Evolutionary conservation across 106 monocot genomes (phyloP).

Genomic region (Acorus calamus): DNA sequence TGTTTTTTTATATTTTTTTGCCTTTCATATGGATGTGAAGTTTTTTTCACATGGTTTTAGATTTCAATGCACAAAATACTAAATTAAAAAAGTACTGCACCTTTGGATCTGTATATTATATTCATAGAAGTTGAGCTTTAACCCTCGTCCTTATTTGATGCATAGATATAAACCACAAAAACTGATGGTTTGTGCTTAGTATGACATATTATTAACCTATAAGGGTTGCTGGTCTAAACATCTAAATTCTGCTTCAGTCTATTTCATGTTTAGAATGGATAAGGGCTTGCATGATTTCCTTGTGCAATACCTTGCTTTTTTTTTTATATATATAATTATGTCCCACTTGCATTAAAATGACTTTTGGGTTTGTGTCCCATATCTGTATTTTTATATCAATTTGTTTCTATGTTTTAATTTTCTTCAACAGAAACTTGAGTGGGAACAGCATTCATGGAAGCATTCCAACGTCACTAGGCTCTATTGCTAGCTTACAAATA

Average conservation of each 20-base stretch:
- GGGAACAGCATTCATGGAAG: constrained; percentile 69
- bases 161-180: background rate
- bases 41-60: too few relatives aligned
- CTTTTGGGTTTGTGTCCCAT: too few relatives aligned
- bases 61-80: too few relatives aligned
- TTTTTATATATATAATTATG: background rate
- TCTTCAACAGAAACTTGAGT: constrained; percentile 72
- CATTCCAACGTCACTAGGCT: constrained; percentile 72
- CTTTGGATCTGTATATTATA: too few relatives aligned
- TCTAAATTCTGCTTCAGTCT: background rate
- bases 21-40: too few relatives aligned
- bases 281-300: background rate
- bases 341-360: too few relatives aligned
- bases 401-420: background rate
- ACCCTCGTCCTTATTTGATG: too few relatives aligned
- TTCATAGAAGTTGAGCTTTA: too few relatives aligned
- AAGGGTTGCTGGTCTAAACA: background rate
- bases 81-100: too few relatives aligned
- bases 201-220: background rate
- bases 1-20: background rate
- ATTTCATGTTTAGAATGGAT: background rate
- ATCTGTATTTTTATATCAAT: too few relatives aligned
- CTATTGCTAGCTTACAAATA: constrained; percentile 44
- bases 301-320: background rate
- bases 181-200: background rate